Percentiles rank a stretch among this genome's conserved stretches.
phyloP scores from a whole-genome alignment of 345 rosid genomes.

The Salix udensis region DNA sequence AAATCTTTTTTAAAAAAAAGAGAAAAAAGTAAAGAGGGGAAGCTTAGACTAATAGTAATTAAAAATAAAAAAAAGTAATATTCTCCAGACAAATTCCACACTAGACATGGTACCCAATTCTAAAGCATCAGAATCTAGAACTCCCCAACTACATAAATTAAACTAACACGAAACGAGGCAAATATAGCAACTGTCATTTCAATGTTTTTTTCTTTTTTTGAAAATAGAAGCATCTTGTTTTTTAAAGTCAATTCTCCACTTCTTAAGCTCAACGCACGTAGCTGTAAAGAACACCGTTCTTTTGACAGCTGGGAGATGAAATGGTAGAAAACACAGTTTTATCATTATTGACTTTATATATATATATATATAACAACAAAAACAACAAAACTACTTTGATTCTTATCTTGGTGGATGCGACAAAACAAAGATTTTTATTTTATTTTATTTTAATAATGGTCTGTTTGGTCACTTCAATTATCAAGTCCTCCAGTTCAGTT shows the following conservation, averaged over 20 bases:
- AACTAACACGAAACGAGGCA: slow-evolving; percentile 10
- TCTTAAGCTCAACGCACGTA: slow-evolving; percentile 8
- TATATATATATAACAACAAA: background rate
- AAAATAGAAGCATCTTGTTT: slow-evolving; percentile 26
- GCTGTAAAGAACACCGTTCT: slow-evolving; percentile 18
- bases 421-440: background rate
- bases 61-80: slow-evolving; percentile 28
- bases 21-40: background rate
- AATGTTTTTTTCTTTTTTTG: background rate
- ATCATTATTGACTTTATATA: background rate
- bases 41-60: slow-evolving; percentile 10
- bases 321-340: background rate
- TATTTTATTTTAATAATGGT: background rate
- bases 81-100: slow-evolving; percentile 36
- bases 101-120: slow-evolving; percentile 36
- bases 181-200: slow-evolving; percentile 17
- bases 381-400: background rate
- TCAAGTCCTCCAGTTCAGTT: background rate
- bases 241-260: background rate
- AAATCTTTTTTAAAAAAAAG: background rate
- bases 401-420: slow-evolving; percentile 1
- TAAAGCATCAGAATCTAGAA: slow-evolving; percentile 57
- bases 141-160: slow-evolving; percentile 25
- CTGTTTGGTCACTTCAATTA: slow-evolving; percentile 5
- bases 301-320: background rate